phyloP scores from a whole-genome alignment of 371 early-diverging fungal species.

The Zopfochytrium polystomum region DNA sequence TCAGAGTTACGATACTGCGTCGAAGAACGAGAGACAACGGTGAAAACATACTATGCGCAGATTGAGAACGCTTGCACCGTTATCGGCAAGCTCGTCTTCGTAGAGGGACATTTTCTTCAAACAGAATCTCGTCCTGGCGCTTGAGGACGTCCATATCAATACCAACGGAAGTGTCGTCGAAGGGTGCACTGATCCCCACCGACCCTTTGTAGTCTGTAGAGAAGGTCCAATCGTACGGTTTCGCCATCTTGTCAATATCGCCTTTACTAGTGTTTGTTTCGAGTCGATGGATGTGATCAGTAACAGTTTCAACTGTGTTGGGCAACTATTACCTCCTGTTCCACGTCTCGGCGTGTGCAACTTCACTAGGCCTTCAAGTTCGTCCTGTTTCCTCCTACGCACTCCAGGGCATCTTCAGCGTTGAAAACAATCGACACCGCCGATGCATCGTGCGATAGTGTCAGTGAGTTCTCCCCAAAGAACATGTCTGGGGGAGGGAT shows the following conservation, averaged over 20 bases:
- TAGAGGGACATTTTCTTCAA: slow-evolving; percentile 83
- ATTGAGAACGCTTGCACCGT: slow-evolving; percentile 78
- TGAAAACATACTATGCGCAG: slow-evolving; percentile 82
- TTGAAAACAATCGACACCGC: slow-evolving; percentile 56
- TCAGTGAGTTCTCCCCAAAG: slow-evolving; percentile 76
- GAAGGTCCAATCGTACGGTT: slow-evolving; percentile 95
- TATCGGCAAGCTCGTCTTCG: slow-evolving; percentile 96
- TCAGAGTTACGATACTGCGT: neutral
- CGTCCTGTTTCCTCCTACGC: slow-evolving; percentile 61
- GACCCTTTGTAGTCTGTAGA: slow-evolving; percentile 73
- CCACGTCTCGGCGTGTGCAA: slow-evolving; percentile 84
- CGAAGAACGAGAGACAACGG: neutral
- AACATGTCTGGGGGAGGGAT: slow-evolving; percentile 92
- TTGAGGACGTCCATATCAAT: slow-evolving; percentile 77
- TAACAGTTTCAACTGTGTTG: neutral
- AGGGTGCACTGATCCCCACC: neutral
- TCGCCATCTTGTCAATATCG: slow-evolving; percentile 75
- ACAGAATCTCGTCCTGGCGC: slow-evolving; percentile 78
- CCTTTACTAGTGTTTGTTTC: slow-evolving; percentile 25
- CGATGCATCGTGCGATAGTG: slow-evolving; percentile 31
- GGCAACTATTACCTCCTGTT: slow-evolving; percentile 58
- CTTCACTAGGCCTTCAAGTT: slow-evolving; percentile 68
- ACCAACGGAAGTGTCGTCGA: neutral
- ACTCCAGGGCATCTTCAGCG: slow-evolving; percentile 72
- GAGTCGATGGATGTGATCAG: neutral